Percentiles rank a stretch among this genome's conserved stretches.
Conservation (phyloP, 768 basidiomycete genomes). For the Imleria badia region DNA sequence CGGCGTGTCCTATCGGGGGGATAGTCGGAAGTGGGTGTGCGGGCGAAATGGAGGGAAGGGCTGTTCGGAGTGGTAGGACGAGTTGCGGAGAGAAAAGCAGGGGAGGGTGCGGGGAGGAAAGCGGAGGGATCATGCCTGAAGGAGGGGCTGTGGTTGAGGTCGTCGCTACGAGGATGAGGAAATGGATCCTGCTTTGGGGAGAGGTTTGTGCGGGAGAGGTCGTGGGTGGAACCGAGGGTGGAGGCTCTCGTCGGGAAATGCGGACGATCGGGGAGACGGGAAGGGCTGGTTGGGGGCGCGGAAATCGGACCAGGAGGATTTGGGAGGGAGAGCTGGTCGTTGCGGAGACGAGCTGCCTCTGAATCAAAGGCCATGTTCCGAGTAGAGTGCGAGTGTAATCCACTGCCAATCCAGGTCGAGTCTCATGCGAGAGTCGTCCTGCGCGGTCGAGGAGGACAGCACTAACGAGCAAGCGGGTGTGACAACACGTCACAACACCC, state of each 20-base stretch:
- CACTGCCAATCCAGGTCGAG: not conserved
- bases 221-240: constrained; percentile 53
- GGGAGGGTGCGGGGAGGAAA: constrained; percentile 44
- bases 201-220: constrained; percentile 51
- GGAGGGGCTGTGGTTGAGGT: constrained; percentile 54
- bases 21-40: constrained; percentile 54
- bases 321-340: constrained; percentile 16
- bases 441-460: not conserved
- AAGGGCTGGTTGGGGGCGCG: constrained; percentile 35
- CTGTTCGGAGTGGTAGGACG: constrained; percentile 61
- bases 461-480: constrained; percentile 12
- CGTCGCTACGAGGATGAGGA: constrained; percentile 63
- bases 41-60: constrained; percentile 42
- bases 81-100: constrained; percentile 50
- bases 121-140: constrained; percentile 15
- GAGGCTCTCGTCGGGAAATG: constrained; percentile 62
- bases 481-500: constrained; percentile 22
- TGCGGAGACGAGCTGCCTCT: constrained; percentile 30
- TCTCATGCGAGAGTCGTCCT: not conserved
- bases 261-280: constrained; percentile 51
- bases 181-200: constrained; percentile 31
- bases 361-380: constrained; percentile 30
- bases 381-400: not conserved
- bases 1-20: constrained; percentile 48
- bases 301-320: constrained; percentile 30